Evolutionary conservation across 352 stramenopile species (phyloP), one percentile per base, ranked within the genome.

Genomic region (Phytophthora citrophthora): DNA sequence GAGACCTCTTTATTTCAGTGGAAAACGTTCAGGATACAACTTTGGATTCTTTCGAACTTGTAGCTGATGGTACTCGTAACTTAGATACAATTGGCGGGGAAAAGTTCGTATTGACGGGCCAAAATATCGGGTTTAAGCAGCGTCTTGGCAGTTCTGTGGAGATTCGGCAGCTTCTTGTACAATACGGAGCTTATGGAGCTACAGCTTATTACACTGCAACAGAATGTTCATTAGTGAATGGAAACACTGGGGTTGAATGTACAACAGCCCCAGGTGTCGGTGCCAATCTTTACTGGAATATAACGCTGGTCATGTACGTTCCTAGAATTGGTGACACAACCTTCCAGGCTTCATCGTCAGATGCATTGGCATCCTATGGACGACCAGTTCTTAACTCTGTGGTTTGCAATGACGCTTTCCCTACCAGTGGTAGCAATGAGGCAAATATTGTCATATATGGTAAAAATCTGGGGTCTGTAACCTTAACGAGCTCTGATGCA

Each of bases 81-180:
- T 54, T 90, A 2, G 32, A 74, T 4, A 86, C 81, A 1, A 57
- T 60, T 0, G 78, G 81, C 41, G 74, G 74, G 0, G 62, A 87
- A 32, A 44, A 36, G 0, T 55, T 90, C 24, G 29, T 77, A 23
- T 40, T 88, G 15, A 71, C 63, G 3, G 81, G 77, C 4, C 68
- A 68, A 32, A 86, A 90, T 45, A 77, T 90, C 8, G 81, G 81
- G 8, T 90, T 90, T 45, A 79, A 82, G 34, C 77, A 88, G 52
- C 76, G 77, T 8, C 41, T 51, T 1, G 76, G 79, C 23, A 60
- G 39, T 12, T 71, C 69, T 1, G 64, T 86, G 26, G 29, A 46
- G 1, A 74, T 86, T 44, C 74, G 74, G 36, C 54, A 68, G 18
- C 71, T 90, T 0, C 56, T 59, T 10, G 71, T 90, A 2, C 61